phyloP scores from a whole-genome alignment of 805 yeast species.

The Candida easanensis region DNA sequence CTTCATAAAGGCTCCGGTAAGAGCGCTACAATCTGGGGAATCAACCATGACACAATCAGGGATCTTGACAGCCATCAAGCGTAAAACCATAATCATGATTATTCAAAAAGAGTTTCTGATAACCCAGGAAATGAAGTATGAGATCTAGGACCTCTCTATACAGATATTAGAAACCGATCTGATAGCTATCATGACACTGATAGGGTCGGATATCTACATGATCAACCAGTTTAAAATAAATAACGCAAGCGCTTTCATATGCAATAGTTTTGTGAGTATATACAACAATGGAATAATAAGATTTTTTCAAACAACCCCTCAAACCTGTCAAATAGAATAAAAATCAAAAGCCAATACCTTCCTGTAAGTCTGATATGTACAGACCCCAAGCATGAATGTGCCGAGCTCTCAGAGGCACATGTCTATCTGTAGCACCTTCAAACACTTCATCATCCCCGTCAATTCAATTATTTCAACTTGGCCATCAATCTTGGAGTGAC shows the following conservation, averaged over 20 bases:
- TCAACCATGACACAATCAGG: not conserved
- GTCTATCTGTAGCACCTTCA: not conserved
- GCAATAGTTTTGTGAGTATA: conserved; percentile 4
- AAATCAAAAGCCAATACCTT: not conserved
- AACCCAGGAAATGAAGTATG: too few relatives aligned
- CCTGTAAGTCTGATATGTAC: too few relatives aligned
- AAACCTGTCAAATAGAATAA: not conserved
- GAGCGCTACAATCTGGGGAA: not conserved
- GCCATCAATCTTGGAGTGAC: conserved; percentile 86
- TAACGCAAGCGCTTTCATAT: conserved; percentile 4
- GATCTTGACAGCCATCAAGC: too few relatives aligned
- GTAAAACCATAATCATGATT: too few relatives aligned
- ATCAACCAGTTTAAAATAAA: not conserved
- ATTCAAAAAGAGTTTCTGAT: too few relatives aligned
- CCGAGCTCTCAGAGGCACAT: not conserved
- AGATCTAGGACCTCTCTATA: too few relatives aligned
- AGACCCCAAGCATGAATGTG: not conserved
- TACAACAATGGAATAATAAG: conserved; percentile 1
- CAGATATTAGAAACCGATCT: too few relatives aligned
- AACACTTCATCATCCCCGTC: not conserved
- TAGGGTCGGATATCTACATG: not conserved
- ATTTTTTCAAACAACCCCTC: not conserved
- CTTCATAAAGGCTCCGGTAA: not conserved
- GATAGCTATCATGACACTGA: too few relatives aligned
- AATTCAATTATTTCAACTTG: conserved; percentile 63